Conservation (phyloP, 148 eudicot species). For the Chenopodium formosanum region DNA sequence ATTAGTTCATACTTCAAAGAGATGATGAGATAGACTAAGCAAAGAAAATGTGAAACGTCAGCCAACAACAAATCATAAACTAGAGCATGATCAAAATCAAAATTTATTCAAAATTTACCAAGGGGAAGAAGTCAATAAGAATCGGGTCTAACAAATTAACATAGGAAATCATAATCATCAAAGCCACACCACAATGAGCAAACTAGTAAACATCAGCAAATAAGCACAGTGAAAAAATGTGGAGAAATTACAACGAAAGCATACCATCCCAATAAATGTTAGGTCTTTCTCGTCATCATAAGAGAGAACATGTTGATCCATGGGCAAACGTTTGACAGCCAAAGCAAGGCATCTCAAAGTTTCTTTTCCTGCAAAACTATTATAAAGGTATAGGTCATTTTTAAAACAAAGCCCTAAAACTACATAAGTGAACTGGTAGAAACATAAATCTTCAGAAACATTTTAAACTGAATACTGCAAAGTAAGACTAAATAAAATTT, state of each 20-base stretch:
- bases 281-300: constrained; percentile 88
- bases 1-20: neutral
- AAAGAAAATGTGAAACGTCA: neutral
- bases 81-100: neutral
- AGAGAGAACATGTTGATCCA: constrained; percentile 67
- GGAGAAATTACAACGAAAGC: constrained; percentile 48
- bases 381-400: constrained; percentile 7
- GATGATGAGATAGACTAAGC: neutral
- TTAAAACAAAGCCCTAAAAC: neutral
- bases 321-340: constrained; percentile 78
- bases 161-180: neutral
- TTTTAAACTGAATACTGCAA: too few species aligned
- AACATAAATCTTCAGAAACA: too few species aligned
- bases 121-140: neutral
- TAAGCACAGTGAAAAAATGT: neutral
- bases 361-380: constrained; percentile 96
- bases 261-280: constrained; percentile 99
- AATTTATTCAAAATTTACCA: neutral
- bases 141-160: neutral
- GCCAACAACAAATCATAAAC: neutral
- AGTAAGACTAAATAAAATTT: too few species aligned
- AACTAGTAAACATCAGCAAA: constrained; percentile 5
- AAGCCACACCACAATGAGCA: constrained; percentile 4
- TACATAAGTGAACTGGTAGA: neutral
- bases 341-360: constrained; percentile 93